Conservation (phyloP, 139 green algal genomes). For the Microglena sp. region DNA sequence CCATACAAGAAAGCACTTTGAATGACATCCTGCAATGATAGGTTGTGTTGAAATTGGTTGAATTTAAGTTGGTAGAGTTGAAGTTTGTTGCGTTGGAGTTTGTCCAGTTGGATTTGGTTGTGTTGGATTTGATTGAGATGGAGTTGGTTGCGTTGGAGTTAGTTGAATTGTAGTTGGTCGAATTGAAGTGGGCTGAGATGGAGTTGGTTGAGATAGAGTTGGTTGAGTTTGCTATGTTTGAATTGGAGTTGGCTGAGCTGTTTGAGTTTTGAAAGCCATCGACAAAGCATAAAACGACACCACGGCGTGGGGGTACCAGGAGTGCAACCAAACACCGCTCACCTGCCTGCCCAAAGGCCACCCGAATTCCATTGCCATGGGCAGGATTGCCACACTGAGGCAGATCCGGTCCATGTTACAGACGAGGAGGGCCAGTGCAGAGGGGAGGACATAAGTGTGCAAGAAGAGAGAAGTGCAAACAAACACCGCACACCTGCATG, state of each 20-base stretch:
- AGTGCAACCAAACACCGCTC: not conserved
- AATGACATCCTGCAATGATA: slow-evolving; percentile 65
- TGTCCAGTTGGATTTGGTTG: slow-evolving; percentile 38
- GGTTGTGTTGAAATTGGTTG: not conserved
- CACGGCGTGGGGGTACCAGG: too few relatives aligned
- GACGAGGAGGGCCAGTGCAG: slow-evolving; percentile 65
- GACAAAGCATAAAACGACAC: too few relatives aligned
- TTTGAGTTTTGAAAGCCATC: too few relatives aligned
- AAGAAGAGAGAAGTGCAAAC: too few relatives aligned
- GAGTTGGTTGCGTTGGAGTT: not conserved
- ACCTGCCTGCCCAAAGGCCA: slow-evolving; percentile 66
- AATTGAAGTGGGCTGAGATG: too few relatives aligned
- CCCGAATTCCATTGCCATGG: slow-evolving; percentile 74
- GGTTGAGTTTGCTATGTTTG: not conserved
- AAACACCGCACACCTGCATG: slow-evolving; percentile 39
- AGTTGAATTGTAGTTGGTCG: too few relatives aligned
- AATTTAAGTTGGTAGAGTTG: not conserved
- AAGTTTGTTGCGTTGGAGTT: slow-evolving; percentile 62
- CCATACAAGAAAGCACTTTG: slow-evolving; percentile 90
- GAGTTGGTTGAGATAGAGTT: not conserved
- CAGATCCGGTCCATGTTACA: slow-evolving; percentile 97
- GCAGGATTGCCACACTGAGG: slow-evolving; percentile 88
- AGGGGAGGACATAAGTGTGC: slow-evolving; percentile 64
- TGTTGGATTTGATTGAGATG: too few relatives aligned
- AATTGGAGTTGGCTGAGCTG: too few relatives aligned